Conservation (phyloP, 176 grass and related monocot genomes). For the Sorghum bicolor region DNA sequence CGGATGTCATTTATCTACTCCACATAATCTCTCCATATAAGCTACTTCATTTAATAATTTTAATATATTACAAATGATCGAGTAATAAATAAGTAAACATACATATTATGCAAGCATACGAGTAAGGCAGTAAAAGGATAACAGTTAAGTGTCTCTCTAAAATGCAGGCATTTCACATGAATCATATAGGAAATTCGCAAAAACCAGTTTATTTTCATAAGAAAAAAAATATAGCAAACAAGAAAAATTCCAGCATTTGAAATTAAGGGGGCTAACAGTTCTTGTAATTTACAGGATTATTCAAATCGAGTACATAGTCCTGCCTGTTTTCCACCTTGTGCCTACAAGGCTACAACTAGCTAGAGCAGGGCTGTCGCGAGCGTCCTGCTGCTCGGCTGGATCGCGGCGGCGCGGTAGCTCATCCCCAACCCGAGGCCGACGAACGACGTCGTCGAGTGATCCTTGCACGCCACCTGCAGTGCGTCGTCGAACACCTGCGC, state of each 20-base stretch:
- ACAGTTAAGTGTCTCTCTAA: neutral
- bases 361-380: neutral
- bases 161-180: neutral
- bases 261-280: neutral
- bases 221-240: neutral
- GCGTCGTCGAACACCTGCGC: slow-evolving; percentile 23
- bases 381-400: slow-evolving; percentile 3
- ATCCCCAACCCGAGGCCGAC: slow-evolving; percentile 32
- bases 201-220: neutral
- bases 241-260: neutral
- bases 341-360: neutral
- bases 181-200: neutral
- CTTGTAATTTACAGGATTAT: too few species aligned
- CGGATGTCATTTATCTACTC: too few species aligned
- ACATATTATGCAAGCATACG: too few species aligned
- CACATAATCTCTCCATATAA: too few species aligned
- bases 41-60: too few species aligned
- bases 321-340: neutral
- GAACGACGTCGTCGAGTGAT: neutral
- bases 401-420: slow-evolving; percentile 26
- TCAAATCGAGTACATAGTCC: neutral
- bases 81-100: too few species aligned
- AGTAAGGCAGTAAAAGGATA: neutral
- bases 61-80: too few species aligned
- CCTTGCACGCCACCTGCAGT: slow-evolving; percentile 23